Evolutionary conservation across 2,329 filamentous ascomycete species (phyloP).

Genomic region (Colletotrichum orchidophilum): DNA sequence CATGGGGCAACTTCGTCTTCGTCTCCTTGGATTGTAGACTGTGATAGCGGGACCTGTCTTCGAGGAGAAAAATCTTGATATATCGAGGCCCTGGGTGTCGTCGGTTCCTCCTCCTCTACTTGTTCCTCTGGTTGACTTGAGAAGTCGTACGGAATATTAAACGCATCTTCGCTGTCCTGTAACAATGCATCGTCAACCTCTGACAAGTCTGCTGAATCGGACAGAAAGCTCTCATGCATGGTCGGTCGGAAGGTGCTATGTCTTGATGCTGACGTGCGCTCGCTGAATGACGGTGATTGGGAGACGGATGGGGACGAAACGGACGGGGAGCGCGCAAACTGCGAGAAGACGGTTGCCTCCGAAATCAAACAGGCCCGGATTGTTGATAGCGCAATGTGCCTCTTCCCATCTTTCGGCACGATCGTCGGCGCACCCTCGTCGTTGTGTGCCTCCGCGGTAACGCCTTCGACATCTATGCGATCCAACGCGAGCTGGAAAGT

Average conservation of each 20-base stretch:
- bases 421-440: constrained; percentile 46
- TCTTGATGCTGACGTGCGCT: constrained; percentile 37
- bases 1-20: constrained; percentile 42
- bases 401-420: constrained; percentile 69
- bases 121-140: constrained; percentile 45
- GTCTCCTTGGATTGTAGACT: constrained; percentile 35
- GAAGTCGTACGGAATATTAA: constrained; percentile 65
- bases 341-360: constrained; percentile 72
- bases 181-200: constrained; percentile 45
- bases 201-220: constrained; percentile 44
- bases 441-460: constrained; percentile 56
- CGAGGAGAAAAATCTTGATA: constrained; percentile 46
- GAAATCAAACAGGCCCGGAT: constrained; percentile 74
- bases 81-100: constrained; percentile 65
- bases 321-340: constrained; percentile 61
- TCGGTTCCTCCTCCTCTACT: constrained; percentile 47
- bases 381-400: constrained; percentile 69
- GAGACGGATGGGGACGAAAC: constrained; percentile 63
- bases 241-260: constrained; percentile 35
- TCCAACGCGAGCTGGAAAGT: constrained; percentile 74
- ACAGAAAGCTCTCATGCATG: constrained; percentile 40
- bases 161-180: constrained; percentile 65
- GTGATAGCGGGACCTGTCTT: constrained; percentile 21
- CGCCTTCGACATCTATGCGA: constrained; percentile 72
- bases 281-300: constrained; percentile 52